These are phyloP conservation scores for Earliella scabrosa DNA, from an alignment of 1,284 basidiomycete species.

Conservation along the genomic window DNA sequence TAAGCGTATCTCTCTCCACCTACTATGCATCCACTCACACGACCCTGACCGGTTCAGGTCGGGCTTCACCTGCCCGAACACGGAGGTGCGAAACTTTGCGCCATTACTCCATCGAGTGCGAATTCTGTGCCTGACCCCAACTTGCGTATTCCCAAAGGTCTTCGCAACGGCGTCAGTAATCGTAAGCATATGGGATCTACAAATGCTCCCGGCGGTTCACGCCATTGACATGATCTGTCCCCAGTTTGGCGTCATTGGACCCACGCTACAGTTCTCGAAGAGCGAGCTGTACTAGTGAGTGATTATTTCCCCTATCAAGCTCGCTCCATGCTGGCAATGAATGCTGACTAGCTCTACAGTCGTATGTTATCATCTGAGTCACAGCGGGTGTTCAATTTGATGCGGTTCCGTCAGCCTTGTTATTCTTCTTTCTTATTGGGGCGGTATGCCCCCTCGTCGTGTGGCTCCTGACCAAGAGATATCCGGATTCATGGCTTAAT, in stretches of 20 bases:
- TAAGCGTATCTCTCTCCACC: conserved; percentile 20
- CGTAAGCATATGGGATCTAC: conserved; percentile 20
- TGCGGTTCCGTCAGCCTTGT: conserved; percentile 36
- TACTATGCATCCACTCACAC: conserved; percentile 11
- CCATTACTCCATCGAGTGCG: no score
- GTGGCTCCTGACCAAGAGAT: conserved; percentile 41
- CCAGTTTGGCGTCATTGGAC: conserved; percentile 47
- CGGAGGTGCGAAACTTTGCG: conserved; percentile 37
- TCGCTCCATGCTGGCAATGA: no score
- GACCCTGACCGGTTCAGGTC: conserved; percentile 8
- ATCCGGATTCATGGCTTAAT: conserved; percentile 44
- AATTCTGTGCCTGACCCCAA: neutral
- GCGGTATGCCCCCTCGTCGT: conserved; percentile 44
- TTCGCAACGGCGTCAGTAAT: conserved; percentile 37
- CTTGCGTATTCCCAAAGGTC: conserved; percentile 26
- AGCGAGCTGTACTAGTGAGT: conserved; percentile 44
- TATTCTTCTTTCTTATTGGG: conserved; percentile 55
- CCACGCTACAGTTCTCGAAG: conserved; percentile 43
- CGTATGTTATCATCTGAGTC: no score
- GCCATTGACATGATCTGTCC: neutral
- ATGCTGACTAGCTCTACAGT: no score
- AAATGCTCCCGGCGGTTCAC: neutral
- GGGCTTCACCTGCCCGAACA: conserved; percentile 49
- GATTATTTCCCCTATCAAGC: neutral
- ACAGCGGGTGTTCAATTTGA: no score